Base-by-base conservation (phyloP, 192 early-diverging fungal genomes). In the Coemansia sp. region DNA sequence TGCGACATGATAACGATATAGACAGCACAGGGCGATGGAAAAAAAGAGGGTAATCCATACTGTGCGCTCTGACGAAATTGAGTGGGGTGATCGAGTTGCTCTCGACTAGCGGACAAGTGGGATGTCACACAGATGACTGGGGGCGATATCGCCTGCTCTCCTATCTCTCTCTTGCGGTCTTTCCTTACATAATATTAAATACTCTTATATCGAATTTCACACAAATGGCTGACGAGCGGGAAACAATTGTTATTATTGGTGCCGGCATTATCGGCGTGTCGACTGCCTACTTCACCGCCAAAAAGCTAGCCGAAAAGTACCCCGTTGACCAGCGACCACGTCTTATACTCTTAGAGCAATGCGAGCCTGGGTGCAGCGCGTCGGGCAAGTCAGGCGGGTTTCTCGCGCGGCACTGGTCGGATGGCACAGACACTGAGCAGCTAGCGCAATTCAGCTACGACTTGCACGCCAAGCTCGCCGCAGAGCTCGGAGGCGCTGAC, bases 371-470 rank as follows among this genome's bases (percentile, higher is more conserved):
- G 14, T 77, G 80, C 69, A 77, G 75, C 44, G 80, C 80, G 32
- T 82, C 80, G 21, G 80, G 80, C 5, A 83, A 83, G 61, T 74
- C 76, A 0, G 80, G 80, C 45, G 80, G 80, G 17, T 83, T 83
- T 25, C 66, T 83, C n/a, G 80, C 80, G 29, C 72, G 80, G 25
- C 75, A 83, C 32, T 83, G 80, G 80, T 83, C 80, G 5, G 76
- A 83, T 25, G 76, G 80, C 55, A 83, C 80, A 12, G 80, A 83
- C 50, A 83, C 76, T 0, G 76, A 83, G 69, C 72, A 77, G 73
- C 80, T 83, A n/a, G 80, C 76, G 17, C 68, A 72, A 62, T 77
- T 77, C 72, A 75, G 80, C 60, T 83, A 77, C 66, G 80, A 83
- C 55, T 69, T 83, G 58, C 80, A 83, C 39, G 76, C 65, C 34